These are phyloP conservation scores for Arthrobotrys megalospora DNA, from an alignment of 2,329 filamentous ascomycete genomes.

Conservation along the genomic window DNA sequence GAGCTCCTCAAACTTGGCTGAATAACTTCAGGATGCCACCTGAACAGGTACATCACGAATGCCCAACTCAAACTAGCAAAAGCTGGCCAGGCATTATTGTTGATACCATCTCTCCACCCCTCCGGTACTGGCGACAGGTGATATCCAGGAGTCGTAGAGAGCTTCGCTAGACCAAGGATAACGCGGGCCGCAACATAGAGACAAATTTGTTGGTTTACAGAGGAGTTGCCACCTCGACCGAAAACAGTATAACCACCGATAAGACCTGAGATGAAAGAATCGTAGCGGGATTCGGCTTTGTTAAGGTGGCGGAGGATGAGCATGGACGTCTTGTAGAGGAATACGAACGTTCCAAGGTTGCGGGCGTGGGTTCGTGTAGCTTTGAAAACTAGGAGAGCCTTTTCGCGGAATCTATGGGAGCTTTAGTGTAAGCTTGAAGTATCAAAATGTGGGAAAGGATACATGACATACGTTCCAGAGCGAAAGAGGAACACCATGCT, in stretches of 20 bases:
- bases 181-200: constrained; percentile 98
- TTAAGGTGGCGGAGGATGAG: constrained; percentile 78
- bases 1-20: constrained; percentile 92
- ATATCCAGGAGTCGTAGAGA: constrained; percentile 75
- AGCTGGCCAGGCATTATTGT: constrained; percentile 84
- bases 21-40: constrained; percentile 89
- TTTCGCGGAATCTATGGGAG: constrained; percentile 75
- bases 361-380: constrained; percentile 91
- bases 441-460: constrained; percentile 32
- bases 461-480: constrained; percentile 80
- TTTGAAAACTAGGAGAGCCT: constrained; percentile 81
- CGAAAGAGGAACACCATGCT: constrained; percentile 98
- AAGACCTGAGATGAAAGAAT: constrained; percentile 88
- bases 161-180: constrained; percentile 83
- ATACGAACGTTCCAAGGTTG: constrained; percentile 91
- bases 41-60: constrained; percentile 94
- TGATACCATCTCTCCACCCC: constrained; percentile 48
- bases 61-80: constrained; percentile 95
- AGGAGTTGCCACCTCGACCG: constrained; percentile 80
- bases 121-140: constrained; percentile 35
- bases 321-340: constrained; percentile 89
- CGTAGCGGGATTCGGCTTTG: constrained; percentile 73
- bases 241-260: constrained; percentile 95
- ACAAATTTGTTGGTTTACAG: constrained; percentile 95
- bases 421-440: not conserved